Percentiles rank a stretch among this genome's conserved stretches.
Conservation (phyloP, 2,329 filamentous ascomycete species). For the Ophiostoma sp. region DNA sequence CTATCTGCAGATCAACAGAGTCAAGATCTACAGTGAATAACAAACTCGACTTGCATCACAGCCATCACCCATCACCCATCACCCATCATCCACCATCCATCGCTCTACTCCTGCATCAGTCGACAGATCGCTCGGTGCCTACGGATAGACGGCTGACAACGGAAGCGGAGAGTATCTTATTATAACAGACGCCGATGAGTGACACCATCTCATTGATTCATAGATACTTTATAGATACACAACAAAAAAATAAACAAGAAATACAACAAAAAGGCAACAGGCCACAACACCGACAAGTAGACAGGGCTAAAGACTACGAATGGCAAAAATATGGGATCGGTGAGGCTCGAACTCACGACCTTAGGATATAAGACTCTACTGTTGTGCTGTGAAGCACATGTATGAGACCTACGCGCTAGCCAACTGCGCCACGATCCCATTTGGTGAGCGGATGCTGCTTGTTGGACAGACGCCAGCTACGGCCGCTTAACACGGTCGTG, state of each 20-base stretch:
- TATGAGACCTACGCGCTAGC: constrained; percentile 13
- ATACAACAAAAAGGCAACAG: not conserved
- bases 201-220: too few relatives aligned
- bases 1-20: not conserved
- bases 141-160: not conserved
- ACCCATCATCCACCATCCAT: not conserved
- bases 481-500: not conserved
- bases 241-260: not conserved
- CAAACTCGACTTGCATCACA: not conserved
- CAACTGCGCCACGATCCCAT: constrained; percentile 12
- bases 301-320: too few relatives aligned
- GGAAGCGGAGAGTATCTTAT: not conserved
- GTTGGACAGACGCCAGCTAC: not conserved
- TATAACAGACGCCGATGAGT: too few relatives aligned
- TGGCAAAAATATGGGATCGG: constrained; percentile 21
- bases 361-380: constrained; percentile 21
- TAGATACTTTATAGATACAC: not conserved
- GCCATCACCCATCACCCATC: not conserved
- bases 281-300: too few relatives aligned
- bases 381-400: too few relatives aligned
- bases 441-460: not conserved
- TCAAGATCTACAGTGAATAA: not conserved
- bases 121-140: not conserved
- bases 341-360: constrained; percentile 28
- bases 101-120: not conserved